These are phyloP conservation scores for Leersia perrieri DNA, from an alignment of 176 grass and related monocot genomes.

Conservation along the genomic window DNA sequence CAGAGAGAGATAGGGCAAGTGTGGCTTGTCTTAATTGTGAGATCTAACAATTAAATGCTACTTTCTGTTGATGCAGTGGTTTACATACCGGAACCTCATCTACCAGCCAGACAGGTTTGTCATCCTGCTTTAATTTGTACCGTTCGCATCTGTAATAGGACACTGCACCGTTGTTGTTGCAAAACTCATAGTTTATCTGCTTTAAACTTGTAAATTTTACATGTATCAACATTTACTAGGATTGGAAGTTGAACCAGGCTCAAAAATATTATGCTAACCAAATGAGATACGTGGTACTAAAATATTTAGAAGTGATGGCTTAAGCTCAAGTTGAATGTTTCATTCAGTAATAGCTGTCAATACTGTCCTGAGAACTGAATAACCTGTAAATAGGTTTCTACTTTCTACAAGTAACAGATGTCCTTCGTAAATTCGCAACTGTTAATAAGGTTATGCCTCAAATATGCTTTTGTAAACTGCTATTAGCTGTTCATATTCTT, in stretches of 20 bases:
- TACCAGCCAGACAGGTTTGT: constrained; percentile 86
- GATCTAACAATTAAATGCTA: neutral
- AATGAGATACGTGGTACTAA: neutral
- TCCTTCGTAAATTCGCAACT: neutral
- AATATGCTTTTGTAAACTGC: neutral
- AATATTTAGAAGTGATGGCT: neutral
- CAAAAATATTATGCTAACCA: neutral
- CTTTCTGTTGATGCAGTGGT: constrained; percentile 76
- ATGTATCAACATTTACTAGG: neutral
- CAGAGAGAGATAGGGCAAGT: neutral
- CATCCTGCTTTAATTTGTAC: neutral
- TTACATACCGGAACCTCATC: constrained; percentile 83
- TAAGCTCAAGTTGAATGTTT: neutral
- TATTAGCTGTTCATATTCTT: neutral
- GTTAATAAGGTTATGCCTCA: neutral
- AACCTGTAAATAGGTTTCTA: neutral
- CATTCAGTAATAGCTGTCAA: neutral
- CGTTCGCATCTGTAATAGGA: neutral
- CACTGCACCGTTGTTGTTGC: neutral
- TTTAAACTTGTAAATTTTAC: neutral
- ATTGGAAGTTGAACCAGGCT: neutral
- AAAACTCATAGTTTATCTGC: neutral
- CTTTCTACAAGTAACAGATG: neutral
- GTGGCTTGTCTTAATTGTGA: neutral
- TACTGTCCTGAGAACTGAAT: neutral